A percentile compares a stretch with the other conserved stretches of the same genome.
phyloP scores from a whole-genome alignment of 495 filamentous ascomycete genomes.

The Copromyces sp. region DNA sequence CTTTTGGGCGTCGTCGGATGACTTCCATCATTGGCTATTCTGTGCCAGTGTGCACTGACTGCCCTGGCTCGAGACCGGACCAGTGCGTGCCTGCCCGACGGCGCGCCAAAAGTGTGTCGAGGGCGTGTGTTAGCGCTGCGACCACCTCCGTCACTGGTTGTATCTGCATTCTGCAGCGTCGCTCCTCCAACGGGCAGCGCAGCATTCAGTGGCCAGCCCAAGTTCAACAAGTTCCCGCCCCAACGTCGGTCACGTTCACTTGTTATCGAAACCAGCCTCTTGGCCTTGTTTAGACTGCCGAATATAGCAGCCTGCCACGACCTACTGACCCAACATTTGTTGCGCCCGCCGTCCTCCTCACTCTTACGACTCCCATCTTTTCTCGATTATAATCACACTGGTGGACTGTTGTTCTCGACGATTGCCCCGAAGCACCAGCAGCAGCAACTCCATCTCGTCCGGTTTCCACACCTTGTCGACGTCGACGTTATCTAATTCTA shows the following conservation, averaged over 20 bases:
- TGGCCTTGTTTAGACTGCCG: slow-evolving; percentile 2
- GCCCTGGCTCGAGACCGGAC: neutral
- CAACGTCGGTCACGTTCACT: neutral
- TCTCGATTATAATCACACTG: neutral
- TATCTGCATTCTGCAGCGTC: slow-evolving; percentile 4
- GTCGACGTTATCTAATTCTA: neutral
- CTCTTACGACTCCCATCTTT: neutral
- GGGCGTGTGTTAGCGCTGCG: neutral
- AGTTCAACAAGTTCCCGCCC: slow-evolving; percentile 7
- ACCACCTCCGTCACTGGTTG: slow-evolving; percentile 3
- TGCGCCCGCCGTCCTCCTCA: neutral
- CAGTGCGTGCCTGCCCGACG: slow-evolving; percentile 13
- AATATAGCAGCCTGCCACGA: neutral
- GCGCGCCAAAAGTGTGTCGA: neutral
- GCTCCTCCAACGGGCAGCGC: slow-evolving; percentile 14
- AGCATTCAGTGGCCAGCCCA: slow-evolving; percentile 6
- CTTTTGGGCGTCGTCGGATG: neutral
- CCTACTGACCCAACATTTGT: slow-evolving; percentile 2
- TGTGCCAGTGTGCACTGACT: neutral
- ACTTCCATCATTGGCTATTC: neutral
- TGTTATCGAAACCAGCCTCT: neutral
- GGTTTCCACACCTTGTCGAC: slow-evolving; percentile 4
- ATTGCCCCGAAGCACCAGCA: neutral
- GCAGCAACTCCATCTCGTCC: neutral
- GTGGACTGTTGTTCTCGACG: neutral